Base-by-base conservation (phyloP, 148 eudicot genomes). In the Diospyros kaki region DNA sequence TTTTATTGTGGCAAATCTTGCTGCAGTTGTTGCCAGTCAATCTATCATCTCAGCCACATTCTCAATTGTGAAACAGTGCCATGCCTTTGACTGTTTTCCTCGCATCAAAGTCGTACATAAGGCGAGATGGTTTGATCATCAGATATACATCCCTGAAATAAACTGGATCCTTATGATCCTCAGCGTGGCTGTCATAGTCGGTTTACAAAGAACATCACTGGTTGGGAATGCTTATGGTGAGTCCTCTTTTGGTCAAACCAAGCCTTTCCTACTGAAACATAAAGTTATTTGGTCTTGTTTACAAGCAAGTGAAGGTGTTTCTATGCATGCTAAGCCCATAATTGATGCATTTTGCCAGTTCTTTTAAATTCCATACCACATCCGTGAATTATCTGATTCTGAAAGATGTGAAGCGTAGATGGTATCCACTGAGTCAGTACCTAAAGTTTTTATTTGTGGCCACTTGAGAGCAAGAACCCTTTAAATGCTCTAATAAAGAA, bases 151-250 rank as follows among this genome's bases (percentile, higher is more conserved):
- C 54, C 88, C 86, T 0, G 88, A 86, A 83, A 78, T 86, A 64
- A 86, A 86, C 66, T 86, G 89, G 89, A 79, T 84, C 55, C 83
- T 86, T 18, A 84, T 86, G 89, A 28, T 81, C 69, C 81, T 83
- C 68, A 77, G 85, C 73, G 75, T 86, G 56, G 65, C 81, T 44
- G 85, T 79, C 50, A 77, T 79, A 51, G 59, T 79, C 45, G 89
- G 89, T 63, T 83, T 86, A 43, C 85, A 63, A 18, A 86, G 81
- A 65, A 81, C 78, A 41, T 64, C 77, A 43, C 64, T 65, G 50
- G 77, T 86, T 14, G 87, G 82, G 54, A 83, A 86, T 79, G 89
- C 89, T 68, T 84, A 84, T 75, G 89, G 89, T 86, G 72, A 66
- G 78, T 68, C 12, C 68, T 15, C 7, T 6, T 54, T 52, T 51